Percentiles rank a stretch among this genome's conserved stretches.
phyloP scores from a whole-genome alignment of 257 asterid genomes.

The Solanum chmielewskii region DNA sequence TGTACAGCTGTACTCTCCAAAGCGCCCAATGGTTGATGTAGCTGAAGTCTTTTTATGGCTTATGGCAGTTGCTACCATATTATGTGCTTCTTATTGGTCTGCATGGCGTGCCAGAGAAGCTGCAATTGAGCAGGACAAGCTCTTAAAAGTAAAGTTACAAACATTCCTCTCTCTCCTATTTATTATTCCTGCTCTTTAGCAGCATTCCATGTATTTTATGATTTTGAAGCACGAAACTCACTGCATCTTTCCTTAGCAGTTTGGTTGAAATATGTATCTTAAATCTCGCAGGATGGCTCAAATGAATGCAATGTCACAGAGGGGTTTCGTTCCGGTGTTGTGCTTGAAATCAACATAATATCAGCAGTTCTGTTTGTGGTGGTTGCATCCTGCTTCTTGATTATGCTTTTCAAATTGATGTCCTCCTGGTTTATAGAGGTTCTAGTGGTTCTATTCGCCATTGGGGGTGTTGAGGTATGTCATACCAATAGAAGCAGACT shows the following conservation, averaged over 20 bases:
- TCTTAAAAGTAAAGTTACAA: constrained; percentile 42
- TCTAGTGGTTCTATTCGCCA: constrained; percentile 83
- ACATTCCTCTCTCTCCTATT: not conserved
- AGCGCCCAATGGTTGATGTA: constrained; percentile 75
- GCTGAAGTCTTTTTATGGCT: constrained; percentile 94
- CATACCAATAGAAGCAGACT: not conserved
- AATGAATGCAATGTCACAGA: constrained; percentile 43
- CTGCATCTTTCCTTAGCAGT: not conserved
- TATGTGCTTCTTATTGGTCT: constrained; percentile 89
- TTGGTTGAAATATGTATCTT: not conserved
- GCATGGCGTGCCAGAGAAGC: constrained; percentile 94
- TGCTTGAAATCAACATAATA: constrained; percentile 62
- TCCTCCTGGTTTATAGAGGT: constrained; percentile 76
- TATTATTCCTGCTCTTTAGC: not conserved
- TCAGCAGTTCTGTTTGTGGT: constrained; percentile 77
- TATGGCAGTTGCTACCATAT: constrained; percentile 86
- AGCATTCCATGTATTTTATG: not conserved
- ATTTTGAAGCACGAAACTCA: not conserved
- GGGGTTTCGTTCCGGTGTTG: constrained; percentile 30
- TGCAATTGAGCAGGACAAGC: constrained; percentile 72
- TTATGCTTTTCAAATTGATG: constrained; percentile 92
- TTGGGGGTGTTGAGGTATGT: constrained; percentile 94
- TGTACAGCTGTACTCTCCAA: constrained; percentile 83
- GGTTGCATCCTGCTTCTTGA: constrained; percentile 81
- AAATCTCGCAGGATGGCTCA: constrained; percentile 63